These are phyloP conservation scores for Chlorella sp. DNA, from an alignment of 139 green algal genomes.

Conservation along the genomic window DNA sequence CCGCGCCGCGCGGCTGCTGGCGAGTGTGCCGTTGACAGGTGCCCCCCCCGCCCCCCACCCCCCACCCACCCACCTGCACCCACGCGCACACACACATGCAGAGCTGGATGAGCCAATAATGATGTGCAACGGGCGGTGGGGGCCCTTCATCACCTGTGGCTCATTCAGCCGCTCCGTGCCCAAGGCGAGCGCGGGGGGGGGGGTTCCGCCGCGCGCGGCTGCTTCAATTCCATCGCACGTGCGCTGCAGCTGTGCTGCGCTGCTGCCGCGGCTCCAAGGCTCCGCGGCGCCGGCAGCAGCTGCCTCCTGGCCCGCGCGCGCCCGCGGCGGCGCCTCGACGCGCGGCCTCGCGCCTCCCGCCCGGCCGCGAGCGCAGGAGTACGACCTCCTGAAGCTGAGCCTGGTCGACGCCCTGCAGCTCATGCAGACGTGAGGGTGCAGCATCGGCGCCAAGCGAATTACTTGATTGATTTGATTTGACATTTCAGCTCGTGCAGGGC, in stretches of 20 bases:
- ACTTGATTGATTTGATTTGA: too few relatives aligned
- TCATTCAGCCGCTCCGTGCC: constrained; percentile 17
- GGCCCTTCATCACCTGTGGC: constrained; percentile 27
- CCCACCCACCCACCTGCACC: not conserved
- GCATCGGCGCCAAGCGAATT: not conserved
- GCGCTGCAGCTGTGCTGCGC: not conserved
- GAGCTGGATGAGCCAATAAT: constrained; percentile 23
- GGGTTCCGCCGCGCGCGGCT: too few relatives aligned
- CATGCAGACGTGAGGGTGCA: constrained; percentile 14
- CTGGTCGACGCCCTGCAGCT: constrained; percentile 39
- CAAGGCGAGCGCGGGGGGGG: not conserved
- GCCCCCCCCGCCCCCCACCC: not conserved
- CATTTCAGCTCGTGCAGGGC: not conserved
- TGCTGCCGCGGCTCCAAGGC: not conserved
- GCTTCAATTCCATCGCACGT: not conserved
- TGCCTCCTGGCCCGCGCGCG: not conserved
- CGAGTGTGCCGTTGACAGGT: not conserved
- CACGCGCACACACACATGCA: not conserved
- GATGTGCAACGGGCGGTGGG: constrained; percentile 33
- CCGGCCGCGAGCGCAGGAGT: not conserved
- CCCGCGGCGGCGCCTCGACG: not conserved
- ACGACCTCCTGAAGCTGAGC: constrained; percentile 5
- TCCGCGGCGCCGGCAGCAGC: not conserved
- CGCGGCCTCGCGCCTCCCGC: not conserved
- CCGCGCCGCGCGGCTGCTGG: not conserved